Conservation (phyloP, 306 rosid genomes). For the Arachis hypogaea region DNA sequence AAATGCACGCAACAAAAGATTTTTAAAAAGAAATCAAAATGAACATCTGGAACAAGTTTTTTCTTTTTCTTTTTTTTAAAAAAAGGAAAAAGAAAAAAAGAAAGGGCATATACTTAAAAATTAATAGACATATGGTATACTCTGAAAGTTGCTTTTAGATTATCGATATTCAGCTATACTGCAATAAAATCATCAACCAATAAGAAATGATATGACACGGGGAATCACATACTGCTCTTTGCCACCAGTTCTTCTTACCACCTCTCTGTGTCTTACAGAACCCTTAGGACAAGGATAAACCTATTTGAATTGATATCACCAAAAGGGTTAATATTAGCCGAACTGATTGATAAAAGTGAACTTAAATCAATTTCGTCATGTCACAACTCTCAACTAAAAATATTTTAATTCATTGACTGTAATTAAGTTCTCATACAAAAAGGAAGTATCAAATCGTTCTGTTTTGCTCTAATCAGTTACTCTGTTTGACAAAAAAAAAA, state of each 20-base stretch:
- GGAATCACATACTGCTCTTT: slow-evolving; percentile 80
- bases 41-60: not conserved
- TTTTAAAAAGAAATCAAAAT: slow-evolving; percentile 10
- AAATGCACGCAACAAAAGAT: slow-evolving; percentile 29
- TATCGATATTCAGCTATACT: slow-evolving; percentile 14
- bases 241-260: slow-evolving; percentile 77
- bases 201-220: slow-evolving; percentile 25
- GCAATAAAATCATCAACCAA: slow-evolving; percentile 15
- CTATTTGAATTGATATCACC: slow-evolving; percentile 46
- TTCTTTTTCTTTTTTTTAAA: too few species aligned
- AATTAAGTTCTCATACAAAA: not conserved
- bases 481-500: not conserved
- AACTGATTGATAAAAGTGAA: slow-evolving; percentile 23
- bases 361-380: slow-evolving; percentile 28
- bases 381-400: slow-evolving; percentile 19
- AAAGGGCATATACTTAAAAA: slow-evolving; percentile 1
- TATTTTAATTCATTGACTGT: slow-evolving; percentile 3
- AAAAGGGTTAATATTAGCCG: slow-evolving; percentile 37
- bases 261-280: slow-evolving; percentile 78
- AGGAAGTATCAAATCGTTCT: too few species aligned
- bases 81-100: too few species aligned
- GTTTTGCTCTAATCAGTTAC: not conserved
- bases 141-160: slow-evolving; percentile 1
- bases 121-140: not conserved
- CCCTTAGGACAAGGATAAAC: slow-evolving; percentile 98